Evolutionary conservation across 345 rosid genomes (phyloP), one percentile per base, ranked within the genome.

Genomic region (Microthlaspi erraticum): DNA sequence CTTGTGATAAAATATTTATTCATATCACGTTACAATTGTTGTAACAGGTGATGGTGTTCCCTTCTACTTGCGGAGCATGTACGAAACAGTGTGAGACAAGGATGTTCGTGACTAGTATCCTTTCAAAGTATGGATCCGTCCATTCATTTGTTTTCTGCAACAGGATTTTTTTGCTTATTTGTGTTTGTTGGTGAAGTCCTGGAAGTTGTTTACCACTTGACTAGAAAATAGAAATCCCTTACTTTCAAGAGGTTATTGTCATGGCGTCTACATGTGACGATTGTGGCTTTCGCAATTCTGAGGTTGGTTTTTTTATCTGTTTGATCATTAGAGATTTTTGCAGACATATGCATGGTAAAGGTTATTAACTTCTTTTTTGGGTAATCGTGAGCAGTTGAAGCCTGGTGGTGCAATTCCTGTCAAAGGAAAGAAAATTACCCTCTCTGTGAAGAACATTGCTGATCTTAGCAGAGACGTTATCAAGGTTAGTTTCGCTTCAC

Each of bases 241-340:
- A 93, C 77, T 93, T 91, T 77, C 96, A 91, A 69, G 98, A 93
- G 78, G 98, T 93, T 65, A 94, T 91, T 61, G 97, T 91, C 82
- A 93, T 93, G 98, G 96, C 98, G 67, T 89, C 97, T 13, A 81
- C 92, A 7, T 89, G 97, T 52, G 96, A 89, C 57, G 68, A 76
- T 14, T 93, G 97, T 82, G 98, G 98, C 64, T 93, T 91, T 68
- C 92, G 98, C 46, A 94, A 80, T 73, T 94, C 99, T 68, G 95
- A 94, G 99, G 99, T 94, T 36, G 90, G 58, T 45, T 26, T n/a
- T n/a, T 9, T 55, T 31, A 36, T 68, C 36, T 39, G 45, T 53
- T 60, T 61, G 26, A 39, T 61, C 10, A 38, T 41, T 59, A 26
- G 51, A 50, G 17, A 19, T 57, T 33, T 33, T 33, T 59, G 59